Evolutionary conservation across 306 rosid genomes (phyloP), one percentile per base, ranked within the genome.

Genomic region (Pyrus betulifolia): DNA sequence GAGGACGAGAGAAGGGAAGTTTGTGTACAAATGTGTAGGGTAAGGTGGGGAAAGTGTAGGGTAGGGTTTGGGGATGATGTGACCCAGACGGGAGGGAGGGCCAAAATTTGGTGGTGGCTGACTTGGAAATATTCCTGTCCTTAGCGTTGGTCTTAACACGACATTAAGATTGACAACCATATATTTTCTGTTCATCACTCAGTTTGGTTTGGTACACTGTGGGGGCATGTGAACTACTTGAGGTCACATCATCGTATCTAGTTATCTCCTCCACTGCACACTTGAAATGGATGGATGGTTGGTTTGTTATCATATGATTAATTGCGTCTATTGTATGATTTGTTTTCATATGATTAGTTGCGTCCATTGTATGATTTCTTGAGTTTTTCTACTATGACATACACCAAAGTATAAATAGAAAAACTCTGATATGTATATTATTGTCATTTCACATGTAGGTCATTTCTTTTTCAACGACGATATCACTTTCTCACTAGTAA

Each of bases 181-280:
- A 62, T 27, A 61, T 64, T 21, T 18, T 64, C 12, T 8, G 42
- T 66, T 66, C 28, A 66, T 19, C 55, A 2, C 55, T 11, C 25
- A 21, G 40, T 38, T 38, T 38, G 42, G 38, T 21, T 35, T 21
- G 28, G 28, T 14, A 49, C 25, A 10, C 42, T 73, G 84, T 75
- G 82, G 76, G 79, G 67, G 64, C 82, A 72, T 49, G 78, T 60
- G 85, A 77, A 72, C n/a, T 4, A 11, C 30, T 77, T 38, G 55
- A 69, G 63, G 79, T 77, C 85, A 77, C 82, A 72, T 82, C 82
- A 77, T 63, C 75, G 75, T 72, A 77, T 77, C 78, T 58, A 49
- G 21, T 51, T 51, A 51, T 18, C 55, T 17, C 13, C 60, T 71
- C 31, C 64, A 59, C 15, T 31, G 8, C 57, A 3, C 44, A 25